phyloP scores from a whole-genome alignment of 2,329 filamentous ascomycete species.

The Boeremia lycopersici region DNA sequence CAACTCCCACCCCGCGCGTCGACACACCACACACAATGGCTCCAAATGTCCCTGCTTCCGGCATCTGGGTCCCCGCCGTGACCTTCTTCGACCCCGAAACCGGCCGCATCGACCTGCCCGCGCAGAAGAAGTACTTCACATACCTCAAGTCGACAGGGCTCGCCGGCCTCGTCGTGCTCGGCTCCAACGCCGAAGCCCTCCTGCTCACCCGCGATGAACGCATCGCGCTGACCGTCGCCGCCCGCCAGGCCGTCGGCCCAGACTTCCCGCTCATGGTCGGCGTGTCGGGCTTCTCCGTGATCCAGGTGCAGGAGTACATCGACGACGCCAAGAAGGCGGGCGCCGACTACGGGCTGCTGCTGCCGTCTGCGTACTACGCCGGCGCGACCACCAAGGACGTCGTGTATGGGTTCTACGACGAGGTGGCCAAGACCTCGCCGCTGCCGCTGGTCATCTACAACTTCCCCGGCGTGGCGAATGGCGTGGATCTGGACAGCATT shows the following conservation, averaged over 20 bases:
- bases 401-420: conserved; percentile 51
- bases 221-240: conserved; percentile 46
- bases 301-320: conserved; percentile 53
- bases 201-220: conserved; percentile 54
- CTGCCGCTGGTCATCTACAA: conserved; percentile 75
- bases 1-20: not conserved
- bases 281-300: conserved; percentile 51
- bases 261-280: conserved; percentile 53
- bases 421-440: conserved; percentile 63
- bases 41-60: conserved; percentile 19
- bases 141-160: conserved; percentile 53
- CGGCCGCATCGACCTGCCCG: conserved; percentile 49
- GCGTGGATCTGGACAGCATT: conserved; percentile 71
- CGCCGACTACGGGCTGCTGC: conserved; percentile 52
- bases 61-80: conserved; percentile 50
- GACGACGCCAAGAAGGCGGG: conserved; percentile 49
- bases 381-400: conserved; percentile 49
- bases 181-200: conserved; percentile 56
- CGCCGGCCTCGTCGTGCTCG: conserved; percentile 54
- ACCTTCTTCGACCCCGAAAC: conserved; percentile 53
- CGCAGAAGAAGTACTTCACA: conserved; percentile 52
- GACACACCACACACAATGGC: conserved; percentile 5
- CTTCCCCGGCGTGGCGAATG: conserved; percentile 70
- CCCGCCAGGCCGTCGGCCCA: conserved; percentile 51
- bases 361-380: conserved; percentile 55